phyloP scores from a whole-genome alignment of 2,329 filamentous ascomycete species.

The Teratosphaeriaceae sp. region DNA sequence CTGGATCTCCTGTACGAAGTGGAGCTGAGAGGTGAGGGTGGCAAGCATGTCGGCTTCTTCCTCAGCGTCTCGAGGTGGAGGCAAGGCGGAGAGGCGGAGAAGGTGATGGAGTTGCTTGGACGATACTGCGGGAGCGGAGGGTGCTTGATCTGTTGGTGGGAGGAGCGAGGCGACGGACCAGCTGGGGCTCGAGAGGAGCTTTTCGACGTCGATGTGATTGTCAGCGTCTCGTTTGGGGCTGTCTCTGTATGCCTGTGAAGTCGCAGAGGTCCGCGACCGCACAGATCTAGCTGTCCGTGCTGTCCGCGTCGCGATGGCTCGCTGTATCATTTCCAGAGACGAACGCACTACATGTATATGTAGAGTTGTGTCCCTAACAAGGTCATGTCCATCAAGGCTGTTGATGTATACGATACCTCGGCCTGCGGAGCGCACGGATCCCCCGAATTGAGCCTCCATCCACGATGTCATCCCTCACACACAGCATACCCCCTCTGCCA shows the following conservation, averaged over 20 bases:
- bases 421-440: conserved; percentile 3
- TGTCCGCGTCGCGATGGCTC: not conserved
- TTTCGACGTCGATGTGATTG: conserved; percentile 26
- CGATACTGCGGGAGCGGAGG: conserved; percentile 45
- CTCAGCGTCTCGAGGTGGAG: conserved; percentile 54
- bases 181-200: conserved; percentile 58
- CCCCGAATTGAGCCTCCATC: not conserved
- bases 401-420: not conserved
- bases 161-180: conserved; percentile 81
- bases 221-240: not conserved
- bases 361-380: not conserved
- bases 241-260: not conserved
- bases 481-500: not conserved
- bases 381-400: not conserved
- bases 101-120: conserved; percentile 70
- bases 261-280: not conserved
- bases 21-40: conserved; percentile 73
- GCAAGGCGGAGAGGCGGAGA: conserved; percentile 81
- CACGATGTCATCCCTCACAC: not conserved
- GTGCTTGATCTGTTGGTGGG: conserved; percentile 35
- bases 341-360: too few relatives aligned
- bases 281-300: not conserved
- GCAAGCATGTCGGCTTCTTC: conserved; percentile 66
- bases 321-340: too few relatives aligned
- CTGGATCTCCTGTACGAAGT: conserved; percentile 85